Conservation (phyloP, 1,284 basidiomycete species). For the Irpex lacteus region DNA sequence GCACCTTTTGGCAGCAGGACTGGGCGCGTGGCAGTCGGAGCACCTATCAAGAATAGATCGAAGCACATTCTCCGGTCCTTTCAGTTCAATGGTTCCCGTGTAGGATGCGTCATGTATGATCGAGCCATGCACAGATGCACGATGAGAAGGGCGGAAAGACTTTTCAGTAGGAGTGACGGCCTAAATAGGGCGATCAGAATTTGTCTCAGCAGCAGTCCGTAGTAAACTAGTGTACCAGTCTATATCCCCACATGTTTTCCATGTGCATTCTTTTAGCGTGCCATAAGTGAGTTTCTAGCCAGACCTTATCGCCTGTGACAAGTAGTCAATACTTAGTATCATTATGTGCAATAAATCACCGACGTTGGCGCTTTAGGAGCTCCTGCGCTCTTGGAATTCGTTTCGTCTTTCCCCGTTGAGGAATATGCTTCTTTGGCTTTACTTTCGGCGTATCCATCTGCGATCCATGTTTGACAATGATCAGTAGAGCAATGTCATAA, state of each 20-base stretch:
- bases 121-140: slow-evolving; percentile 78
- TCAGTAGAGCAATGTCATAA: background rate
- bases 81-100: slow-evolving; percentile 70
- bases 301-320: slow-evolving; percentile 69
- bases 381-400: slow-evolving; percentile 46
- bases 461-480: background rate
- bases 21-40: slow-evolving; percentile 60
- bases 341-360: slow-evolving; percentile 18
- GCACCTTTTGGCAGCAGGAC: slow-evolving; percentile 58
- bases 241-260: slow-evolving; percentile 87
- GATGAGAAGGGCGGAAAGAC: slow-evolving; percentile 83
- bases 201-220: background rate
- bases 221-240: slow-evolving; percentile 50
- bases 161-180: slow-evolving; percentile 87
- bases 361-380: slow-evolving; percentile 70
- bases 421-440: slow-evolving; percentile 49
- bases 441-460: slow-evolving; percentile 77
- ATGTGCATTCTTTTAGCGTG: slow-evolving; percentile 94
- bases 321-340: background rate
- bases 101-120: slow-evolving; percentile 91
- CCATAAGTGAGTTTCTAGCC: slow-evolving; percentile 94
- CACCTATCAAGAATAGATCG: slow-evolving; percentile 50
- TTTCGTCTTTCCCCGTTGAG: slow-evolving; percentile 59
- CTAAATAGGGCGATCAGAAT: slow-evolving; percentile 28
- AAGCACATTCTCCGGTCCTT: slow-evolving; percentile 57